Base-by-base conservation (phyloP, 495 filamentous ascomycete species). In the Friedmanniomyces endolithicus region DNA sequence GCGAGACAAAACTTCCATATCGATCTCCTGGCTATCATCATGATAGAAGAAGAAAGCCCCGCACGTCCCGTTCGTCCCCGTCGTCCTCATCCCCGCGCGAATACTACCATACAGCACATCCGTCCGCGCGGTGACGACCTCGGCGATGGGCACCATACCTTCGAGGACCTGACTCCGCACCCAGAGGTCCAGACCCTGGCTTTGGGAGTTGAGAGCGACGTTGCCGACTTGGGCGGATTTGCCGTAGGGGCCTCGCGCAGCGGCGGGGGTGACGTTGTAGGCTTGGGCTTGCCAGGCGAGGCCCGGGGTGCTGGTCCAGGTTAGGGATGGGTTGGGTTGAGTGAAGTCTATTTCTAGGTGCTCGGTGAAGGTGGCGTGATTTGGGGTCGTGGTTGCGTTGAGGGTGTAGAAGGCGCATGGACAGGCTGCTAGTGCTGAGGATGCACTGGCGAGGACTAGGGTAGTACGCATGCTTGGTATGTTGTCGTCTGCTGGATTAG, bases 21-120 rank as follows among this genome's bases (percentile, higher is more conserved):
- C 85, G 56, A 88, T 86, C 59, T 89, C 85, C 65, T 86, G 83
- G 3, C 81, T 83, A 65, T 89, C 78, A 64, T 88, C 85, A 65
- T 75, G 75, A 68, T 85, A 89, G 82, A 83, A 88, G 65, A 88
- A 89, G 64, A 88, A 88, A 16, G 85, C 83, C 20, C 74, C 79
- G 67, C 85, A 89, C 9, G 85, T 88, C 14, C 85, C 85, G 24
- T 69, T 61, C 6, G 75, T 60, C 52, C 61, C 62, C 1, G 81
- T 76, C 37, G 81, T 59, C 69, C 79, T 84, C 67, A 88, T 80
- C 31, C 75, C 75, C 2, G 80, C 78, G 12, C 85, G 70, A 58
- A 83, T 87, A 47, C 74, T 81, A 1, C 86, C 85, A 60, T 76
- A 84, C 9, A 74, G 62, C 63, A 85, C 68, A 63, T 88, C 81